Evolutionary conservation across 129 eudicot species (phyloP).

Genomic region (Flaveria ramosissima): DNA sequence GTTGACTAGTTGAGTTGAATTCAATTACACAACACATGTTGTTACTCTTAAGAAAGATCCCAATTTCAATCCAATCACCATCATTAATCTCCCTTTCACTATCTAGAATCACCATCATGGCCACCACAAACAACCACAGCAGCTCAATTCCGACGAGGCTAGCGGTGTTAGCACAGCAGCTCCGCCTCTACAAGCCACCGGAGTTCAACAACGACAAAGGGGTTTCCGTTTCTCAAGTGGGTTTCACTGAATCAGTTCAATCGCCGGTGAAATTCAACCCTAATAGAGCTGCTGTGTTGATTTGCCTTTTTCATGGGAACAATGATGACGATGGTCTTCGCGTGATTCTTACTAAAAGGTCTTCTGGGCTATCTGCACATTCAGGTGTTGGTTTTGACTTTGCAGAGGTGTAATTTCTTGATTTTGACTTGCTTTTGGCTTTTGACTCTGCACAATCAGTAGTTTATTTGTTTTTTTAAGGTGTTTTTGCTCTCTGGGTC

Average conservation of each 20-base stretch:
- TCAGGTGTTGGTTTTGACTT: constrained; percentile 46
- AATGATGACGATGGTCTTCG: constrained; percentile 52
- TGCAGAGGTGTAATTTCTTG: not conserved
- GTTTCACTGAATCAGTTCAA: constrained; percentile 8
- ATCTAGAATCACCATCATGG: constrained; percentile 27
- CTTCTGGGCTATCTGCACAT: constrained; percentile 74
- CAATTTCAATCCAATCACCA: not conserved
- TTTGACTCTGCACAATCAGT: not conserved
- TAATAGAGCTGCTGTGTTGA: constrained; percentile 79
- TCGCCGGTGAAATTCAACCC: constrained; percentile 47
- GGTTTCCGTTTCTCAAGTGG: constrained; percentile 50
- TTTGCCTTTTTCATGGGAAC: constrained; percentile 69
- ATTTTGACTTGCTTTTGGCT: constrained; percentile 11
- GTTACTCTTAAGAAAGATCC: not conserved
- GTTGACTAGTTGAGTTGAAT: too few species aligned
- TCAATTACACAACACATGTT: not conserved
- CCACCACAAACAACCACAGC: constrained; percentile 6
- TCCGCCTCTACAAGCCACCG: constrained; percentile 66
- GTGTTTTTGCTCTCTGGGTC: not conserved
- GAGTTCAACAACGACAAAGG: constrained; percentile 36
- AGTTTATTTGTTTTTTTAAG: not conserved
- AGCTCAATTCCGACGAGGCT: constrained; percentile 35
- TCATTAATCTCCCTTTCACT: not conserved
- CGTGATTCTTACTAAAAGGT: constrained; percentile 83
- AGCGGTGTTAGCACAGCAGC: constrained; percentile 51